Conservation (phyloP, 495 filamentous ascomycete species). For the Penicillium bovifimosum region DNA sequence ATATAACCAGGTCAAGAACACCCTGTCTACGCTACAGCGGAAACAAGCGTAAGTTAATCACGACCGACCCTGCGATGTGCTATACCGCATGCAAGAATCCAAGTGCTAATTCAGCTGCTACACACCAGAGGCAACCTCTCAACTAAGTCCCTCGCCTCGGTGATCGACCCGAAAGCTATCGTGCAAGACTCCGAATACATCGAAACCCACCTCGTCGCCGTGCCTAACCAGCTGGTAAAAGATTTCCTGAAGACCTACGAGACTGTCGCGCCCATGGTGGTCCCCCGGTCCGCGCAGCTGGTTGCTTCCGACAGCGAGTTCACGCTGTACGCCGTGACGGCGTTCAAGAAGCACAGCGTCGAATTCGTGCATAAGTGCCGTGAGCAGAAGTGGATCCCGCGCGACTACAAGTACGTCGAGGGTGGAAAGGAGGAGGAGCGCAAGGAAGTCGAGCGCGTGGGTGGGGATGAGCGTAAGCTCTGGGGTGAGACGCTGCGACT, state of each 20-base stretch:
- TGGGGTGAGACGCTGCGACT: slow-evolving; percentile 88
- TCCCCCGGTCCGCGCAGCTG: slow-evolving; percentile 76
- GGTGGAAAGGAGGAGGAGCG: slow-evolving; percentile 83
- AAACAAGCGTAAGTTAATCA: slow-evolving; percentile 66
- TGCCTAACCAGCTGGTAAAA: slow-evolving; percentile 70
- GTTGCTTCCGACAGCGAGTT: slow-evolving; percentile 83
- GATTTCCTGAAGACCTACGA: slow-evolving; percentile 89
- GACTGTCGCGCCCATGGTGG: slow-evolving; percentile 75
- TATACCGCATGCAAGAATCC: not conserved
- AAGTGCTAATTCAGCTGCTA: slow-evolving; percentile 13
- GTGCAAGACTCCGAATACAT: slow-evolving; percentile 92
- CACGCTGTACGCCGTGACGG: slow-evolving; percentile 78
- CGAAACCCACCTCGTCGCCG: slow-evolving; percentile 87
- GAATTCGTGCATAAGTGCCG: slow-evolving; percentile 88
- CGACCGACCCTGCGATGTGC: not conserved
- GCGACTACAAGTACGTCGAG: slow-evolving; percentile 89
- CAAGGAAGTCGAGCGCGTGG: slow-evolving; percentile 72
- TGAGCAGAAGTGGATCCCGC: slow-evolving; percentile 87
- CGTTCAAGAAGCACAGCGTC: slow-evolving; percentile 81
- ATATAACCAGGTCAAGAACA: slow-evolving; percentile 85
- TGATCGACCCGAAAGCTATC: slow-evolving; percentile 72
- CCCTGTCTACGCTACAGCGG: slow-evolving; percentile 69
- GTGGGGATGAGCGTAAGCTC: slow-evolving; percentile 74
- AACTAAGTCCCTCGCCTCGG: slow-evolving; percentile 83
- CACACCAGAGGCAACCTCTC: slow-evolving; percentile 82